Base-by-base conservation (phyloP, 2,329 filamentous ascomycete genomes). In the Clonostachys rosea region DNA sequence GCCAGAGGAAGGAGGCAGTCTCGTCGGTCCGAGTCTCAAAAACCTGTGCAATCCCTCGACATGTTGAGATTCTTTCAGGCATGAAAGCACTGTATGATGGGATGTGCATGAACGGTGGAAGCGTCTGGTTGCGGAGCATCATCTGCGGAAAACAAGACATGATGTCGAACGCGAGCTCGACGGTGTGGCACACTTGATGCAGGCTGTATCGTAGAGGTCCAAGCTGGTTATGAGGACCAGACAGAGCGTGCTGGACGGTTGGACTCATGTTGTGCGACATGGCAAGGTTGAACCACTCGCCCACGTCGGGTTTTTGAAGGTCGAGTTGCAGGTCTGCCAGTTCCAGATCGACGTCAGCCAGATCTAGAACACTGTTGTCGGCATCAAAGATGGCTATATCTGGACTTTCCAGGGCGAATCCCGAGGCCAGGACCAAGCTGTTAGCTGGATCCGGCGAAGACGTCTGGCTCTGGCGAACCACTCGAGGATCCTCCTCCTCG, bases 71-170 rank as follows among this genome's bases (percentile, higher is more conserved):
- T 5, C 42, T 51, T 2, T 59, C 53, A 0, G 59, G 57, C 0
- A 61, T 47, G 1, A 14, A 24, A 5, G 48, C 8, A 3, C 42
- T n/a, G 11, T 61, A 52, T 56, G 57, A 61, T 2, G 59, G 50
- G 0, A 55, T 52, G 18, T 65, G 59, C 13, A 65, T 57, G 6
- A 65, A 65, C 0, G 62, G 62, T 3, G 62, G 62, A 34, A 64
- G 56, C 1, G 51, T 62, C 7, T 59, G 54, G 2, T 57, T 57
- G 7, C 58, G 52, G 8, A 59, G 51, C 62, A 65, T 64, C 61
- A 61, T 61, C 9, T 52, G 57, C 0, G 62, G 62, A 34, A 59
- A 64, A 1, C 60, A 52, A 17, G 59, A 52, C 2, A 63, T 44
- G 2, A 52, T 54, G 11, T 60, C 55, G 10, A 54, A 45, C 12